Base-by-base conservation (phyloP, 495 filamentous ascomycete species). In the Sporormia fimetaria region DNA sequence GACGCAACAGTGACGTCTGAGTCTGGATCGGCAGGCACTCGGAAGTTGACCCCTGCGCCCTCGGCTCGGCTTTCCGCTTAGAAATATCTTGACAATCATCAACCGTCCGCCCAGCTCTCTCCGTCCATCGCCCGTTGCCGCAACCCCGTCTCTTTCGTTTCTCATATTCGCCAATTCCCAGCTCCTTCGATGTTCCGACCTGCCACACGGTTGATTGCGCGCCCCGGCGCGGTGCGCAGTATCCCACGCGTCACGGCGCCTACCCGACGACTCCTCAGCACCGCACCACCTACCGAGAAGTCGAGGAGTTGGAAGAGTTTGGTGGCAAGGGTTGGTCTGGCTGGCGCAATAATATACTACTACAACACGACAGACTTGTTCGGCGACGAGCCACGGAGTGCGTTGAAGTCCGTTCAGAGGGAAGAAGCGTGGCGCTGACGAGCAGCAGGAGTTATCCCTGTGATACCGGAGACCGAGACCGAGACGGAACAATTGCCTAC, bases 291-390 rank as follows among this genome's bases (percentile, higher is more conserved):
- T 3, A 55, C 64, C 37, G 68, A 75, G 51, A 81, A 77, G 62
- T 70, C 72, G 46, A 63, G 84, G 57, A 80, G 76, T 54, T 94
- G 82, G 86, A 95, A 83, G 70, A 82, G 73, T 52, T 69, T 74
- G n/a, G 68, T 65, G 6, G 52, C 68, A 41, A 70, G 87, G 61
- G 78, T 83, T 70, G 84, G 76, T 38, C 51, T 90, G 31, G 87
- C 84, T n/a, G 65, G 60, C 34, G 86, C 67, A 16, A 73, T 74
- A n/a, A 58, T 94, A 22, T 98, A 95, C 67, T 94, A 78, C 57
- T 98, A 95, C 61, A 87, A 86, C 63, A 95, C 86, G 27, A 87
- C 77, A 58, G 72, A 72, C 47, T 67, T 81, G 25, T 96, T 98
- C 61, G 81, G 87, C 9, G 79, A 95, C 56, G 76, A 87, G 62